Percentiles rank a stretch among this genome's conserved stretches.
Evolutionary conservation across 208 protist species (phyloP).

Genomic region (Endotrypanum monterogeii): DNA sequence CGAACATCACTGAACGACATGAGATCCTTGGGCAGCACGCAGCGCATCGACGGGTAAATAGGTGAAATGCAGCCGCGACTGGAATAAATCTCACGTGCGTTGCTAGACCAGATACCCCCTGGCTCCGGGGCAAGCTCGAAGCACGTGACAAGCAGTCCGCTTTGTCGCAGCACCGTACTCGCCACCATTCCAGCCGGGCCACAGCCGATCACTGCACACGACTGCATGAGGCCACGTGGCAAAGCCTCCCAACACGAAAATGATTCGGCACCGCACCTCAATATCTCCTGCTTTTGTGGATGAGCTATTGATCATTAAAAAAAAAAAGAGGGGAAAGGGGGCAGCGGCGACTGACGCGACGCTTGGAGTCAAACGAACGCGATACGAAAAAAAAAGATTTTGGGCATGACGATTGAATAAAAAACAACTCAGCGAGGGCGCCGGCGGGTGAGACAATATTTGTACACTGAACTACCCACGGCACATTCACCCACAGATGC

Average conservation of each 20-base stretch:
- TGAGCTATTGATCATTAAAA: background rate
- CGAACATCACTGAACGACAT: constrained; percentile 84
- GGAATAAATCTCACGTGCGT: constrained; percentile 70
- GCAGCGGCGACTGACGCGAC: background rate
- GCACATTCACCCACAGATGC: background rate
- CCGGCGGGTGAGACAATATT: background rate
- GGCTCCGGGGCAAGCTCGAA: constrained; percentile 68
- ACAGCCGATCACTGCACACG: constrained; percentile 88
- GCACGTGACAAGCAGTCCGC: constrained; percentile 85
- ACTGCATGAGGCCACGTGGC: constrained; percentile 50
- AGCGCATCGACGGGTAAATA: constrained; percentile 83
- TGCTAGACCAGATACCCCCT: constrained; percentile 82
- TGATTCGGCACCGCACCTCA: background rate
- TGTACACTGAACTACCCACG: too few species aligned
- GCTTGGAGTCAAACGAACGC: background rate
- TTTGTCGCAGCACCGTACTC: constrained; percentile 60
- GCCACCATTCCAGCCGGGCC: constrained; percentile 86
- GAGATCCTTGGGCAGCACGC: constrained; percentile 85
- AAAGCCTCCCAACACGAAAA: background rate
- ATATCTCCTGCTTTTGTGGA: background rate
- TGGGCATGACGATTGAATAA: background rate
- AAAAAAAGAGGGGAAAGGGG: too few species aligned
- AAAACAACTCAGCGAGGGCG: background rate
- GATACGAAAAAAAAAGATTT: background rate
- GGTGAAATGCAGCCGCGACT: constrained; percentile 72